Conservation (phyloP, 176 grass and related monocot species). For the Miscanthus lutarioriparius region DNA sequence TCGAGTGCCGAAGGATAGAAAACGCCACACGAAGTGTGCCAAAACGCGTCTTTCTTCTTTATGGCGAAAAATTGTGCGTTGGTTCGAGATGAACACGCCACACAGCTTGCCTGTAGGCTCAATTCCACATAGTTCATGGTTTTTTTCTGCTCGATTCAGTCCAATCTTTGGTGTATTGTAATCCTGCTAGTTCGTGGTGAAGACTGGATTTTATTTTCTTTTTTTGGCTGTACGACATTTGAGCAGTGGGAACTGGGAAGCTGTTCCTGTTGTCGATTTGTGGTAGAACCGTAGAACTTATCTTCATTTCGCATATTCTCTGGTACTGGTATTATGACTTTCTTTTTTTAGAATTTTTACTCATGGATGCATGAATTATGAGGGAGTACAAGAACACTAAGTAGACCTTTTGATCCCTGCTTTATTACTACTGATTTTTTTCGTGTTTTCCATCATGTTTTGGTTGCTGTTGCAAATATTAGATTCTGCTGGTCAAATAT, state of each 20-base stretch:
- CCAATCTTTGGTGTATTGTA: not conserved
- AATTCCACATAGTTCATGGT: not conserved
- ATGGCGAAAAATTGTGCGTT: not conserved
- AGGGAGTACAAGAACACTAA: not conserved
- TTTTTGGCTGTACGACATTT: not conserved
- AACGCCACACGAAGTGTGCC: not conserved
- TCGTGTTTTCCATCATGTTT: not conserved
- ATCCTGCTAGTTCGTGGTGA: not conserved
- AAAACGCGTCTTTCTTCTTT: not conserved
- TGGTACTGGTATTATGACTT: not conserved
- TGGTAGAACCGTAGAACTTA: not conserved
- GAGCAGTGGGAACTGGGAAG: not conserved
- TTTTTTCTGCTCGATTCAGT: not conserved
- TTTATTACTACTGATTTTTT: not conserved
- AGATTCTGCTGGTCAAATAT: conserved; percentile 7
- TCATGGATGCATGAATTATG: not conserved
- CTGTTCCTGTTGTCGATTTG: conserved; percentile 11
- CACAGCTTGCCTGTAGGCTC: not conserved
- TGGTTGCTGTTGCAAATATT: not conserved
- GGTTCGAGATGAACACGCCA: not conserved
- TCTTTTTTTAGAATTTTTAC: conserved; percentile 5
- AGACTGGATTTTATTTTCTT: not conserved
- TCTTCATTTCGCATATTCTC: conserved; percentile 7
- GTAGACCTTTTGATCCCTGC: conserved; percentile 16
- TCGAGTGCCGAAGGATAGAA: not conserved